These are phyloP conservation scores for Acacia concinna DNA, from an alignment of 331 rosid species.

Conservation along the genomic window DNA sequence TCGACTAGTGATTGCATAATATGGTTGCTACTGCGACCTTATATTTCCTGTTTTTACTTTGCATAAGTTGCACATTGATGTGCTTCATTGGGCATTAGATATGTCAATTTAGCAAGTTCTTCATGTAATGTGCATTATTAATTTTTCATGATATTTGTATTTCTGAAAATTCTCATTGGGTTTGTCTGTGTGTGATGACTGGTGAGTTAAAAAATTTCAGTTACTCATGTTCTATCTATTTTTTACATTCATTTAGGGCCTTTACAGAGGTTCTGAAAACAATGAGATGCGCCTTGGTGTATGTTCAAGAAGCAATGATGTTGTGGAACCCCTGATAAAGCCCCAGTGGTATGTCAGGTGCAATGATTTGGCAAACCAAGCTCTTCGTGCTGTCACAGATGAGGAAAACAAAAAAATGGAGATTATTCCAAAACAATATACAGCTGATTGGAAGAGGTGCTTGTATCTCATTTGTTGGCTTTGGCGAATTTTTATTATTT, in stretches of 20 bases:
- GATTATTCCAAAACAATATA: constrained; percentile 81
- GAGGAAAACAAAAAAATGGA: constrained; percentile 64
- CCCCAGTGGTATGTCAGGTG: constrained; percentile 96
- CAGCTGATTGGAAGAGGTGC: constrained; percentile 93
- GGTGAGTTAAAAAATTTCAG: background rate
- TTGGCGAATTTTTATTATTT: background rate
- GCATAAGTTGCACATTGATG: constrained; percentile 11
- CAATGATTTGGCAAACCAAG: constrained; percentile 62
- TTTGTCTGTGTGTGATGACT: background rate
- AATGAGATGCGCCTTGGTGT: constrained; percentile 96
- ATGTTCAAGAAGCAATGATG: constrained; percentile 95
- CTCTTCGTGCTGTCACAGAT: constrained; percentile 74
- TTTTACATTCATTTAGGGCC: constrained; percentile 56
- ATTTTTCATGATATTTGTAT: background rate
- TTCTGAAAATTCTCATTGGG: background rate
- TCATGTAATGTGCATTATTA: constrained; percentile 3
- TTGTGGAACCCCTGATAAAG: constrained; percentile 92
- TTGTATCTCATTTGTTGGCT: constrained; percentile 27
- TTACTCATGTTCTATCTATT: constrained; percentile 24
- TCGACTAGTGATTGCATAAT: constrained; percentile 6
- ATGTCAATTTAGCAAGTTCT: constrained; percentile 10
- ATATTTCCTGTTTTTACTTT: background rate
- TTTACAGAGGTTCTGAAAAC: constrained; percentile 75
- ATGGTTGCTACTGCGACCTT: background rate
- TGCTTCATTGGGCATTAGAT: constrained; percentile 22